A percentile compares a stretch with the other conserved stretches of the same genome.
These are phyloP conservation scores for Pyrenophora graminea DNA, from an alignment of 2,329 filamentous ascomycete genomes.

Conservation along the genomic window DNA sequence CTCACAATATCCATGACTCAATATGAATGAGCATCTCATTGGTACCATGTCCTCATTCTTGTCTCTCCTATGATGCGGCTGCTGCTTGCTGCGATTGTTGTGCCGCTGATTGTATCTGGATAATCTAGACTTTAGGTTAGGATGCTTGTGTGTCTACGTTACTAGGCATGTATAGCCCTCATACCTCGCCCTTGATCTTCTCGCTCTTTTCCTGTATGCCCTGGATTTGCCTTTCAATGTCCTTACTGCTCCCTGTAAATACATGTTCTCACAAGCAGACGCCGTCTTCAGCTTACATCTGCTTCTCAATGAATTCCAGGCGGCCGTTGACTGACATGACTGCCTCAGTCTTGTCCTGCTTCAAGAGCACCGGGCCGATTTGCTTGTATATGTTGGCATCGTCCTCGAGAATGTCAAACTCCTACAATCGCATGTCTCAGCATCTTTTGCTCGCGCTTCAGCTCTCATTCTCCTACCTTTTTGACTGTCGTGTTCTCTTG, in stretches of 20 bases:
- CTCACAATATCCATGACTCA: neutral
- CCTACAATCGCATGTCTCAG: slow-evolving; percentile 54
- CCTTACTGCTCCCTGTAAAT: slow-evolving; percentile 54
- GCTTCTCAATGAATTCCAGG: slow-evolving; percentile 88
- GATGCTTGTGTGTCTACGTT: neutral
- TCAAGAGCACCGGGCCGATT: slow-evolving; percentile 86
- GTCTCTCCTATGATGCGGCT: slow-evolving; percentile 9
- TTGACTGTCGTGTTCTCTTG: slow-evolving; percentile 91
- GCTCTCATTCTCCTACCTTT: slow-evolving; percentile 58
- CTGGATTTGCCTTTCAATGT: slow-evolving; percentile 68
- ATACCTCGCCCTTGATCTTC: slow-evolving; percentile 66
- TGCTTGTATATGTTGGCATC: slow-evolving; percentile 95
- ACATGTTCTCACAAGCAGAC: neutral
- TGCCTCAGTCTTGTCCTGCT: slow-evolving; percentile 91
- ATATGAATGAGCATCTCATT: slow-evolving; percentile 9
- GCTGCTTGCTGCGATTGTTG: slow-evolving; percentile 32
- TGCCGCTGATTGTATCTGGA: slow-evolving; percentile 31
- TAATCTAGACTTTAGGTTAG: slow-evolving; percentile 28
- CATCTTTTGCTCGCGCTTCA: neutral
- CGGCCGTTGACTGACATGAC: slow-evolving; percentile 88
- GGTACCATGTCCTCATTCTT: neutral
- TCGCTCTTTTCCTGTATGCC: slow-evolving; percentile 68
- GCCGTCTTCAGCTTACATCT: slow-evolving; percentile 69
- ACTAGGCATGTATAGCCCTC: neutral
- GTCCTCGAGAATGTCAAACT: slow-evolving; percentile 78